These are phyloP conservation scores for Angophora floribunda DNA, from an alignment of 345 rosid species.

Conservation along the genomic window DNA sequence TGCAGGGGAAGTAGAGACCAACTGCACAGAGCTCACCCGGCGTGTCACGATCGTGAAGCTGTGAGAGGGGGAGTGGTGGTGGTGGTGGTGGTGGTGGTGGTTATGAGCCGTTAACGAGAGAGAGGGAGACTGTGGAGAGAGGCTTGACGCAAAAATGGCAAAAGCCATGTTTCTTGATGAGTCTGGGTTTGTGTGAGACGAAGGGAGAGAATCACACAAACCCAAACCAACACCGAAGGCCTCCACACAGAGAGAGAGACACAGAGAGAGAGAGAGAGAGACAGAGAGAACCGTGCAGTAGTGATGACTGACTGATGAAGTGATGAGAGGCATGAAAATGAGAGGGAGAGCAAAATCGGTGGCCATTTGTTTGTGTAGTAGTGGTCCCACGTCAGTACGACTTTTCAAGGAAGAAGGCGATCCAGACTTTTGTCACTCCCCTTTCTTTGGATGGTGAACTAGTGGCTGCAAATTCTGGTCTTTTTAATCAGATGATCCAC, in stretches of 20 bases:
- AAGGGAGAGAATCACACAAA: background rate
- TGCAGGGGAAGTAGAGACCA: background rate
- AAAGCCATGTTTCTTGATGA: slow-evolving; percentile 13
- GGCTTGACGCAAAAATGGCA: slow-evolving; percentile 13
- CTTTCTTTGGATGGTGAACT: background rate
- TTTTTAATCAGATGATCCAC: background rate
- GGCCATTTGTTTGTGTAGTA: background rate
- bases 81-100: background rate
- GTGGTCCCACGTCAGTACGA: background rate
- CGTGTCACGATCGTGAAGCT: background rate
- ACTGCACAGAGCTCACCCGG: background rate
- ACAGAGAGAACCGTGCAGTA: background rate
- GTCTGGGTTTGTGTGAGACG: background rate
- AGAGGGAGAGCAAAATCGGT: background rate
- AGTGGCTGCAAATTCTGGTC: background rate
- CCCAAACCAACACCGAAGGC: background rate
- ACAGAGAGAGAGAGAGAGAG: background rate
- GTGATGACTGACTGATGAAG: background rate
- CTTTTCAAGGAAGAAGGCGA: background rate
- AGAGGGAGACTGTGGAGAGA: background rate
- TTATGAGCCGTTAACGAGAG: background rate
- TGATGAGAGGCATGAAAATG: background rate
- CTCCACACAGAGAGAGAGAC: background rate
- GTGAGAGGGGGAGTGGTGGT: background rate
- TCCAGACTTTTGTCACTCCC: background rate